phyloP scores from a whole-genome alignment of 495 filamentous ascomycete genomes.

The Friedmanniomyces simplex region DNA sequence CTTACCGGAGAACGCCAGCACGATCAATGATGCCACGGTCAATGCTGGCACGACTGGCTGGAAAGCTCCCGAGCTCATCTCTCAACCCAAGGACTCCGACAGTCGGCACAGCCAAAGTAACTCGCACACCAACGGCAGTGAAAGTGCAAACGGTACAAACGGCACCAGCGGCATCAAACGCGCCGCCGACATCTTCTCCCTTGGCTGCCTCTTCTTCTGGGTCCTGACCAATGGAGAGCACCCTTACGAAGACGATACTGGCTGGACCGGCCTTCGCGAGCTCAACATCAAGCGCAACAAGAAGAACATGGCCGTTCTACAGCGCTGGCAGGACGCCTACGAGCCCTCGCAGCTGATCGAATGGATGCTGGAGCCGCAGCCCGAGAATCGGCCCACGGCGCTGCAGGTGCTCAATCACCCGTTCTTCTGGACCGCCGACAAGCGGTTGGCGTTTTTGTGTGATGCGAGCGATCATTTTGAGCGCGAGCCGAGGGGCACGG shows the following conservation, averaged over 20 bases:
- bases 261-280: conserved; percentile 72
- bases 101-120: conserved; percentile 29
- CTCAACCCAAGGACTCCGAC: conserved; percentile 56
- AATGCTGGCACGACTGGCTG: conserved; percentile 92
- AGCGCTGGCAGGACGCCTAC: conserved; percentile 63
- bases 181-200: conserved; percentile 91
- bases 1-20: conserved; percentile 88
- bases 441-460: conserved; percentile 80
- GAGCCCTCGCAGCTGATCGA: conserved; percentile 79
- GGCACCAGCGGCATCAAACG: conserved; percentile 72
- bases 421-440: conserved; percentile 88
- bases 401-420: conserved; percentile 74
- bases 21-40: conserved; percentile 85
- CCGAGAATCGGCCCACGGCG: conserved; percentile 60
- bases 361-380: conserved; percentile 65
- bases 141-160: conserved; percentile 14
- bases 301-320: conserved; percentile 60
- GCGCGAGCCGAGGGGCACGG: conserved; percentile 72
- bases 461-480: conserved; percentile 94
- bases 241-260: conserved; percentile 86
- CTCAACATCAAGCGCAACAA: conserved; percentile 88
- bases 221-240: conserved; percentile 85
- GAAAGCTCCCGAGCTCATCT: conserved; percentile 87
- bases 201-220: conserved; percentile 94
- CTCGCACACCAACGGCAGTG: conserved; percentile 24